Conservation (phyloP, 257 asterid species). For the Solanum peruvianum region DNA sequence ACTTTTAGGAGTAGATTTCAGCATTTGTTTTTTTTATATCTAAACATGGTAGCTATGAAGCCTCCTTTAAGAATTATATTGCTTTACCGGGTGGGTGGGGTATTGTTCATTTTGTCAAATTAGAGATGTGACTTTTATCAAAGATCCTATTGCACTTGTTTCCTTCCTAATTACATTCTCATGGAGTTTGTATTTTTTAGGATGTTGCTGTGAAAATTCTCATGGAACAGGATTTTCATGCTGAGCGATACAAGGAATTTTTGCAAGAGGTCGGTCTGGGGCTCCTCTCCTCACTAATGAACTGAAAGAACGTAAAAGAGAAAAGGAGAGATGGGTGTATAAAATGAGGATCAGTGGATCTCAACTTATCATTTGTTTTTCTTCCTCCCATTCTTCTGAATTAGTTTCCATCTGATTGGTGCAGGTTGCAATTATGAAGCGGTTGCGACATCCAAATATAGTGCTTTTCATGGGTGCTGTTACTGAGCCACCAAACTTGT, state of each 20-base stretch:
- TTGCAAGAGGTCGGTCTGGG: conserved; percentile 55
- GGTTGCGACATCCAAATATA: conserved; percentile 91
- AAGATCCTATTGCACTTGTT: not conserved
- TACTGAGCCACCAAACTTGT: conserved; percentile 75
- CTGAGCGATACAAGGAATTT: conserved; percentile 63
- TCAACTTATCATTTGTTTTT: not conserved
- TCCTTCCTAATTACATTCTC: not conserved
- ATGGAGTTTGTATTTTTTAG: conserved; percentile 29
- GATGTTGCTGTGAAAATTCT: conserved; percentile 97
- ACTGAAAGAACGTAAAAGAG: not conserved
- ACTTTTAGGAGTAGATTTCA: not conserved
- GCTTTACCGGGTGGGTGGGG: not conserved
- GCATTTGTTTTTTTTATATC: not conserved
- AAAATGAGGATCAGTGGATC: not conserved
- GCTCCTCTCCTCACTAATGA: not conserved
- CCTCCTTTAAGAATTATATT: not conserved
- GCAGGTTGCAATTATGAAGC: conserved; percentile 89
- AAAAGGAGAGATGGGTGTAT: not conserved
- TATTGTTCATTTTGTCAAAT: not conserved
- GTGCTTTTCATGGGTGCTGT: conserved; percentile 99
- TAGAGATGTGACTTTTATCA: not conserved
- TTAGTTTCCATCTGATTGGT: conserved; percentile 12
- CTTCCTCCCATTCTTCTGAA: not conserved
- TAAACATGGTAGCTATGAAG: not conserved
- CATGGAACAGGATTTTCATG: conserved; percentile 85